These are phyloP conservation scores for Capsicum baccatum DNA, from an alignment of 257 asterid species.

Conservation along the genomic window DNA sequence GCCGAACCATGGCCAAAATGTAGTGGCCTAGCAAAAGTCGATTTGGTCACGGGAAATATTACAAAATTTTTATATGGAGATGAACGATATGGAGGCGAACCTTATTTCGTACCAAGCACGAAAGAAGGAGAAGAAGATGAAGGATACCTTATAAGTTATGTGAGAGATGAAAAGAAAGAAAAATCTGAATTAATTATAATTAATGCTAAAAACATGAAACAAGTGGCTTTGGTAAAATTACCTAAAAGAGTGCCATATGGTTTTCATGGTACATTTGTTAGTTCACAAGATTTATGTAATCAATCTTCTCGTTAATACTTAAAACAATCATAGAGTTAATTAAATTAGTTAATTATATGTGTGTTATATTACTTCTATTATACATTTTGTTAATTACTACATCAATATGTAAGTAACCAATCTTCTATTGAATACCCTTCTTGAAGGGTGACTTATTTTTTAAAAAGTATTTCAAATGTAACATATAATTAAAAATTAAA, in stretches of 20 bases:
- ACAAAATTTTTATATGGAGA: slow-evolving; percentile 47
- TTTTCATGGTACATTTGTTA: slow-evolving; percentile 72
- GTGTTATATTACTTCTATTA: too few relatives aligned
- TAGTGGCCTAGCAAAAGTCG: slow-evolving; percentile 62
- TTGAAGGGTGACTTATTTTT: too few relatives aligned
- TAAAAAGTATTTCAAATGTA: too few relatives aligned
- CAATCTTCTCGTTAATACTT: slow-evolving; percentile 34
- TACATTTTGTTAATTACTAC: too few relatives aligned
- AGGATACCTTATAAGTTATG: slow-evolving; percentile 55
- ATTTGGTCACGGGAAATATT: slow-evolving; percentile 51
- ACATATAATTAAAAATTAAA: too few relatives aligned
- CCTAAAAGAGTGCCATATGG: slow-evolving; percentile 72
- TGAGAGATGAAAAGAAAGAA: slow-evolving; percentile 53
- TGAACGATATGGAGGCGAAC: slow-evolving; percentile 56
- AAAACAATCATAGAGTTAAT: too few relatives aligned
- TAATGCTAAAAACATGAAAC: slow-evolving; percentile 56
- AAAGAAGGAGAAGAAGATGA: slow-evolving; percentile 41
- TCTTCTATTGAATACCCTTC: too few relatives aligned
- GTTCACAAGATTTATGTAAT: slow-evolving; percentile 44
- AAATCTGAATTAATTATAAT: slow-evolving; percentile 53
- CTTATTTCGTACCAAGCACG: slow-evolving; percentile 43
- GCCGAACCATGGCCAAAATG: slow-evolving; percentile 78
- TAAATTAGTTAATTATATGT: too few relatives aligned
- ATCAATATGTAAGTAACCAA: too few relatives aligned
- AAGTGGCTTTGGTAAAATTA: slow-evolving; percentile 50